Evolutionary conservation across 2,329 filamentous ascomycete genomes (phyloP), one percentile per base, ranked within the genome.

Genomic region (Pseudocercospora eumusae): DNA sequence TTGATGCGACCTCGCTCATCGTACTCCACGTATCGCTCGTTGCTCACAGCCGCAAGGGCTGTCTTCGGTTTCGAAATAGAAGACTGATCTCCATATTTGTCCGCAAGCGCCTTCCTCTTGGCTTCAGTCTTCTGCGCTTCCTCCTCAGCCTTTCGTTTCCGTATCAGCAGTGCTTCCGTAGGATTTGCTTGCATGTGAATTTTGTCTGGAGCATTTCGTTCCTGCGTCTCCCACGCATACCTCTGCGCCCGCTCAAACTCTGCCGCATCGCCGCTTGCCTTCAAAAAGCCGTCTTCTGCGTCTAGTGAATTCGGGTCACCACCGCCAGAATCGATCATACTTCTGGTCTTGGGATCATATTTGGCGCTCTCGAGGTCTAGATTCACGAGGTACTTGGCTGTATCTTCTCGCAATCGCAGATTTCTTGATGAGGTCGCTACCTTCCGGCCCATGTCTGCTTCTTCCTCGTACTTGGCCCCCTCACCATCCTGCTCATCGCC

Each of bases 101-200:
- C 91, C 49, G 88, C 78, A 4, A 98, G 80, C 53, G 86, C 82
- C 73, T 88, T 90, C 70, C 87, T 85, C 64, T 87, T 83, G 44
- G 89, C 86, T 31, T 84, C 82, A 47, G 86, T 87, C 75, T 88
- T 89, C 68, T 82, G 81, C 65, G 91, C 87, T 1, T 84, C 84
- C 65, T 93, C 92, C 61, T 90, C 87, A 7, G 83, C 79, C 72
- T 95, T 90, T 73, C 92, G 91, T 77, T 91, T 93, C 33, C 92
- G 86, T 66, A 87, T 84, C 61, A 93, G 87, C 70, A 95, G 93
- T 59, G 93, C 95, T 1, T 92, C 92, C 0, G 95, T 99, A 0
- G 95, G 95, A 74, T 99, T 99, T 25, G 95, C 95, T 76, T 99
- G 95, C 15, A 99, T 76, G 82, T 99, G 96, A 64, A 93, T 83